phyloP scores from a whole-genome alignment of 306 rosid species.

The Prunus persica region Prunus_persica_NCBIv2 NC_034012.1:19879001-19879500 shows the following conservation, averaged over 20 bases:
- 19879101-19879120: too few relatives aligned
- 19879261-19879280: background rate
- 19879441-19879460: background rate
- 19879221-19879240: background rate
- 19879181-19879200: background rate
- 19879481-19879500: slow-evolving; percentile 93
- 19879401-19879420: slow-evolving; percentile 3
- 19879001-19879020: too few relatives aligned
- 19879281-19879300: background rate
- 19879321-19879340: background rate
- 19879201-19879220: background rate
- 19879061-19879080: too few relatives aligned
- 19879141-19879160: background rate
- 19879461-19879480: slow-evolving; percentile 53
- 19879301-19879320: too few relatives aligned
- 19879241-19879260: background rate
- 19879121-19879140: background rate
- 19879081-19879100: too few relatives aligned
- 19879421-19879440: background rate
- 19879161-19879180: background rate
- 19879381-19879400: background rate
- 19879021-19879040: too few relatives aligned
- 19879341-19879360: background rate
- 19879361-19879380: background rate
- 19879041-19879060: too few relatives aligned